These are phyloP conservation scores for Capronia coronata DNA, from an alignment of 2,329 filamentous ascomycete species.

Conservation along the genomic window DNA sequence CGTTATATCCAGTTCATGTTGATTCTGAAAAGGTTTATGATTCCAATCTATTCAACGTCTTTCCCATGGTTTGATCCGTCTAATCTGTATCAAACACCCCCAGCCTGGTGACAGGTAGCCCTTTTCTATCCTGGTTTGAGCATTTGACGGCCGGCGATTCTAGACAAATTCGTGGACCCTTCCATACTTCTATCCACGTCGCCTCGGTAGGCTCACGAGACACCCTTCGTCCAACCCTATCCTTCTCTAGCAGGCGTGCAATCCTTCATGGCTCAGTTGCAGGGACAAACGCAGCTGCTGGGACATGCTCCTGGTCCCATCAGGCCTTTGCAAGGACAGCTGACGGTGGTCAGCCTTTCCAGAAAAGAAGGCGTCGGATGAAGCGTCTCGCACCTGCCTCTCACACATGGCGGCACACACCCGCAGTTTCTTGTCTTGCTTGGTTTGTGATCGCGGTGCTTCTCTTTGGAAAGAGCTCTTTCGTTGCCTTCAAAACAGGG, in stretches of 20 bases:
- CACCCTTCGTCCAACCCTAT: no score
- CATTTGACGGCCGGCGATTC: background rate
- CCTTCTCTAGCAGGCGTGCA: no score
- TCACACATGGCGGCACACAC: conserved; percentile 17
- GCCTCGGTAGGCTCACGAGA: no score
- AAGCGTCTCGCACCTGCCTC: conserved; percentile 9
- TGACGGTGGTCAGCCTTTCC: conserved; percentile 8
- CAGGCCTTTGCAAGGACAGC: conserved; percentile 18
- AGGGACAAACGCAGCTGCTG: conserved; percentile 16
- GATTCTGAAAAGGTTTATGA: background rate
- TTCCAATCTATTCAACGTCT: background rate
- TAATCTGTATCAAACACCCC: background rate
- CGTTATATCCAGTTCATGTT: no score
- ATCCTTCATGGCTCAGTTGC: conserved; percentile 10
- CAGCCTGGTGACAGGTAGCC: background rate
- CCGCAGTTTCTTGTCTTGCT: conserved; percentile 21
- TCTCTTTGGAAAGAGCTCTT: background rate
- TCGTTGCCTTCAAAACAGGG: background rate
- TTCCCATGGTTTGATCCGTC: conserved; percentile 1
- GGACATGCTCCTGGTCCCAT: conserved; percentile 18
- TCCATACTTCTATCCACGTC: no score
- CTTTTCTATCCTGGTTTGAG: background rate
- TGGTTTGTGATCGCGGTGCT: background rate
- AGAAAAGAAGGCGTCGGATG: background rate
- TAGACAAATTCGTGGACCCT: background rate